Conservation (phyloP, 2,329 filamentous ascomycete genomes). For the Nakataea oryzae region DNA sequence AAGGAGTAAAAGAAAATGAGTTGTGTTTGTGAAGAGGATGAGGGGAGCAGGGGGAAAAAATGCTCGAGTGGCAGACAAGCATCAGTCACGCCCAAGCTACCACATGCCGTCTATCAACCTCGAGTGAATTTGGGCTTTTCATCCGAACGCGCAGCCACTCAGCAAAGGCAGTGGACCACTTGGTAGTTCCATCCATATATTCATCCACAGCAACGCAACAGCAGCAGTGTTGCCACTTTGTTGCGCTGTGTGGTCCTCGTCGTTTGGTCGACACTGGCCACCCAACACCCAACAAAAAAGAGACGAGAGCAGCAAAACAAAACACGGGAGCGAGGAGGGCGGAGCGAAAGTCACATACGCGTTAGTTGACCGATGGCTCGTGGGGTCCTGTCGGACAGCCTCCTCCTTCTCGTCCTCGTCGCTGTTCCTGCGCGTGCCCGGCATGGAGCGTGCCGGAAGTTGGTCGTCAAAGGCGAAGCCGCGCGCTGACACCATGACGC, state of each 20-base stretch:
- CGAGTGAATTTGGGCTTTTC: neutral
- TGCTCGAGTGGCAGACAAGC: neutral
- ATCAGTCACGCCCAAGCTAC: neutral
- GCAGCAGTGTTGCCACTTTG: too few relatives aligned
- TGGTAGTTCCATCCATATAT: neutral
- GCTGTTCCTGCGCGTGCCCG: constrained; percentile 79
- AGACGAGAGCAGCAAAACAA: neutral
- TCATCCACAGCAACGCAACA: neutral
- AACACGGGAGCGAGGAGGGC: neutral
- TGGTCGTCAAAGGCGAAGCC: constrained; percentile 52
- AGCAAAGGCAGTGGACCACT: neutral
- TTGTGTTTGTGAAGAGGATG: neutral
- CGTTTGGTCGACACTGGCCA: neutral
- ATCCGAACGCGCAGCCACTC: neutral
- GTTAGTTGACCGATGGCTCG: constrained; percentile 62
- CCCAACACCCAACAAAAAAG: neutral
- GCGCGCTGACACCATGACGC: constrained; percentile 28
- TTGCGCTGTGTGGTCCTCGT: neutral
- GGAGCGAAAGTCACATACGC: constrained; percentile 53
- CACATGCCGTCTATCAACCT: neutral
- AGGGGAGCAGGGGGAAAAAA: neutral
- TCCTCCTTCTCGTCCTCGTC: constrained; percentile 83
- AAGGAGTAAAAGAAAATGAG: neutral
- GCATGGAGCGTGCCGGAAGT: constrained; percentile 74
- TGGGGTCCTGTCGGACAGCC: constrained; percentile 57